Percentiles rank a stretch among this genome's conserved stretches.
Evolutionary conservation across 176 grass and related monocot species (phyloP).

Genomic region (Aegilops speltoides): DNA sequence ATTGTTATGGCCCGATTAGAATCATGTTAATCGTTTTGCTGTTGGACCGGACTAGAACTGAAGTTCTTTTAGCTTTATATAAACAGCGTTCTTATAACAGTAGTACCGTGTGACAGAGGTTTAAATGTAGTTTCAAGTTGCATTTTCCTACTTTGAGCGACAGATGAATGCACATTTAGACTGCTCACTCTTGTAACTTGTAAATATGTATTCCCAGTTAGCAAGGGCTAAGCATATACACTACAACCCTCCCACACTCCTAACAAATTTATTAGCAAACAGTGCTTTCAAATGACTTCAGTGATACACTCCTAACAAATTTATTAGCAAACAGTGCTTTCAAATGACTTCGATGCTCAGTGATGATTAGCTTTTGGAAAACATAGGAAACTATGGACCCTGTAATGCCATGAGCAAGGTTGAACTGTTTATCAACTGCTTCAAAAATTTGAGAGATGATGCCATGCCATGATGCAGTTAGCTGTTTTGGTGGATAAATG

Average conservation of each 20-base stretch:
- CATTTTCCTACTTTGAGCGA: not conserved
- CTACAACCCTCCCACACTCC: not conserved
- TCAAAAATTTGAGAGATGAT: not conserved
- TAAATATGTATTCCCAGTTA: not conserved
- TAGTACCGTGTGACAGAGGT: not conserved
- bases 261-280: not conserved
- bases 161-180: not conserved
- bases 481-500: not conserved
- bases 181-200: not conserved
- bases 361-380: not conserved
- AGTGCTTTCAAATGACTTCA: not conserved
- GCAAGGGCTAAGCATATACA: not conserved
- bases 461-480: not conserved
- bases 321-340: not conserved
- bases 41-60: not conserved
- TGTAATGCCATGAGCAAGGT: not conserved
- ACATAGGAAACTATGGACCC: not conserved
- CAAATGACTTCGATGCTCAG: not conserved
- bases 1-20: not conserved
- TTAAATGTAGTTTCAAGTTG: not conserved
- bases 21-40: not conserved
- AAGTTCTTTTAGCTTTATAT: not conserved
- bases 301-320: too few relatives aligned
- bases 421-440: not conserved
- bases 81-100: not conserved